A percentile compares a stretch with the other conserved stretches of the same genome.
Conservation (phyloP, 192 early-diverging fungal genomes). For the Podochytrium sp. region DNA sequence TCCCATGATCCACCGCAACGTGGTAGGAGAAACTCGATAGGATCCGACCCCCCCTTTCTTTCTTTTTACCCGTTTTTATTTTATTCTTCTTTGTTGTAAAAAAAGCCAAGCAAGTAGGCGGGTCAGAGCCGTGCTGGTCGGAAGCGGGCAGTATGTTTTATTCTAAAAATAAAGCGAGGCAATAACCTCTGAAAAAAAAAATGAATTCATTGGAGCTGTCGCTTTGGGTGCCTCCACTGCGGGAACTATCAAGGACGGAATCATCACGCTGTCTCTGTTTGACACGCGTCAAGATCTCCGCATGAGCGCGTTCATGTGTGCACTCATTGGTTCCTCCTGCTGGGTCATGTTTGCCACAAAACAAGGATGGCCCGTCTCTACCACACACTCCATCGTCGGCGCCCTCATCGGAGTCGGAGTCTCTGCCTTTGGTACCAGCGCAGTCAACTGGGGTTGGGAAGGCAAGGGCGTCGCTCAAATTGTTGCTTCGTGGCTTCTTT, state of each 20-base stretch:
- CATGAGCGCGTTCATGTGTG: slow-evolving; percentile 86
- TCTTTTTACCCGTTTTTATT: no score
- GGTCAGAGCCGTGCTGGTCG: no score
- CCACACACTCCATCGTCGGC: slow-evolving; percentile 85
- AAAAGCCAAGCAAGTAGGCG: no score
- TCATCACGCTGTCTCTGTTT: slow-evolving; percentile 65
- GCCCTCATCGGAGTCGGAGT: slow-evolving; percentile 77
- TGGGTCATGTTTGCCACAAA: slow-evolving; percentile 77
- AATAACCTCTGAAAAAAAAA: no score
- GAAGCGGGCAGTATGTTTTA: no score
- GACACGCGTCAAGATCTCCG: slow-evolving; percentile 67
- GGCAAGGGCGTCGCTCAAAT: slow-evolving; percentile 49
- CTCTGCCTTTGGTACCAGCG: slow-evolving; percentile 64
- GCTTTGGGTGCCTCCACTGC: slow-evolving; percentile 71
- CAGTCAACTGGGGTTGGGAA: slow-evolving; percentile 65
- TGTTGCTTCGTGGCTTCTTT: slow-evolving; percentile 78
- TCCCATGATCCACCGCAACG: no score
- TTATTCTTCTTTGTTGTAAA: no score
- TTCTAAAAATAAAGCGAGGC: no score
- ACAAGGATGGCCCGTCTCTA: slow-evolving; percentile 73
- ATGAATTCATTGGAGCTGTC: slow-evolving; percentile 79
- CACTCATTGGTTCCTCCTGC: slow-evolving; percentile 73
- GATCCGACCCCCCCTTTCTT: no score
- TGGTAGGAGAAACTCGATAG: no score
- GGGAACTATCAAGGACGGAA: slow-evolving; percentile 81